Conservation (phyloP, 1,139 yeast species). For the Citeromyces hawaiiensis region DNA sequence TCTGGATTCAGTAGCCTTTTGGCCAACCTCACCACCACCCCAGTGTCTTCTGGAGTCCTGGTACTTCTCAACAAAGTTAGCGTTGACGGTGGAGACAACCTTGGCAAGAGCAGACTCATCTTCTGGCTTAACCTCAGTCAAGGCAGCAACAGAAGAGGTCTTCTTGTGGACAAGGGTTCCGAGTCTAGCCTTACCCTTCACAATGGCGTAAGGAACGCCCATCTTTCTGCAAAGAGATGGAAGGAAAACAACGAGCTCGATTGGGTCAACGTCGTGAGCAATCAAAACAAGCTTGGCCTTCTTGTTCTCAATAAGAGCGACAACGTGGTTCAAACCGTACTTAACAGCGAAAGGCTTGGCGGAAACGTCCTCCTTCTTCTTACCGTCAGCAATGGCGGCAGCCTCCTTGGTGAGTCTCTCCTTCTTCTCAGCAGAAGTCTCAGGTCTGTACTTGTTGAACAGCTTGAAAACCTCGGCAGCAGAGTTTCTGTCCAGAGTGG, state of each 20-base stretch:
- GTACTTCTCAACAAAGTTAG: slow-evolving; percentile 86
- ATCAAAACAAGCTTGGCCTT: slow-evolving; percentile 93
- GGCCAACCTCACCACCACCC: slow-evolving; percentile 99
- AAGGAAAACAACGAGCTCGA: slow-evolving; percentile 88
- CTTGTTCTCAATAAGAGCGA: slow-evolving; percentile 92
- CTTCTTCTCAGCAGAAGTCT: slow-evolving; percentile 93
- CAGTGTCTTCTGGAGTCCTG: slow-evolving; percentile 96
- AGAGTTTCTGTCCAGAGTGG: slow-evolving; percentile 94
- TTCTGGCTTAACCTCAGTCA: slow-evolving; percentile 86
- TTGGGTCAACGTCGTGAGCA: slow-evolving; percentile 98
- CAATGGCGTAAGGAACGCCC: slow-evolving; percentile 98
- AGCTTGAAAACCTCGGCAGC: slow-evolving; percentile 94
- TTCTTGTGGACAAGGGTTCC: slow-evolving; percentile 96
- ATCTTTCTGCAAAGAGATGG: slow-evolving; percentile 98
- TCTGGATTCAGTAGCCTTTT: slow-evolving; percentile 72
- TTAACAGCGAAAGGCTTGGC: slow-evolving; percentile 93
- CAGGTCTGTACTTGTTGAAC: slow-evolving; percentile 98
- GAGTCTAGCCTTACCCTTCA: slow-evolving; percentile 97
- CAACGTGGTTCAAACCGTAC: slow-evolving; percentile 98
- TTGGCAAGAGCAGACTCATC: slow-evolving; percentile 92
- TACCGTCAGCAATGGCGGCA: slow-evolving; percentile 96
- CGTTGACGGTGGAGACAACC: slow-evolving; percentile 81
- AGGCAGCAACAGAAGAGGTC: slow-evolving; percentile 94
- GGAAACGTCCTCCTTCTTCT: slow-evolving; percentile 88
- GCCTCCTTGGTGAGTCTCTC: slow-evolving; percentile 98